Percentiles rank a stretch among this genome's conserved stretches.
These are phyloP conservation scores for Phaeosphaeria sp. DNA, from an alignment of 2,329 filamentous ascomycete species.

Conservation along the genomic window DNA sequence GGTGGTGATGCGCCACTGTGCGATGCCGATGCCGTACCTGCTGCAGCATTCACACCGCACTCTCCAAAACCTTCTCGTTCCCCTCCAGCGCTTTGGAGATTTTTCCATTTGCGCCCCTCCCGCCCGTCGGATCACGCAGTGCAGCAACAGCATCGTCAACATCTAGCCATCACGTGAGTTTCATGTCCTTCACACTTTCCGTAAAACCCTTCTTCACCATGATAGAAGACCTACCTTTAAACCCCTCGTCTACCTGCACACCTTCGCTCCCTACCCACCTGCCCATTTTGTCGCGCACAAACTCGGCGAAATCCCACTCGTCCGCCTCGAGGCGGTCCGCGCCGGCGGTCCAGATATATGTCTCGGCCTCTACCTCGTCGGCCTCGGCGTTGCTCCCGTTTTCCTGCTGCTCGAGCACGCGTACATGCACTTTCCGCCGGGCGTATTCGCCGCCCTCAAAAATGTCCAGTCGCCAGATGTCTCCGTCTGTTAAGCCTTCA, in stretches of 20 bases:
- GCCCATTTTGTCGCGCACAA: constrained; percentile 75
- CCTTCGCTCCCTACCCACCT: constrained; percentile 60
- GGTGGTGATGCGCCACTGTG: too few species aligned
- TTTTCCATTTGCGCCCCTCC: constrained; percentile 72
- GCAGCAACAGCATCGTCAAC: constrained; percentile 53
- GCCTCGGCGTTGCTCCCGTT: constrained; percentile 42
- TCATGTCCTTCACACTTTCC: background rate
- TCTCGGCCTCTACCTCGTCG: constrained; percentile 53
- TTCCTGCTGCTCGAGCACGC: constrained; percentile 42
- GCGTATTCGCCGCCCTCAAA: constrained; percentile 84
- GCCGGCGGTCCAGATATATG: constrained; percentile 60
- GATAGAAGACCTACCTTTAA: constrained; percentile 49
- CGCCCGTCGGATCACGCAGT: constrained; percentile 53
- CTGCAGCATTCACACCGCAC: constrained; percentile 17
- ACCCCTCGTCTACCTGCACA: constrained; percentile 55
- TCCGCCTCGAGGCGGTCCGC: constrained; percentile 65
- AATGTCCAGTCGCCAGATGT: constrained; percentile 75
- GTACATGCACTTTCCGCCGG: constrained; percentile 57
- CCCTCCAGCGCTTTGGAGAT: constrained; percentile 47
- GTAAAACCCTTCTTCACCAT: constrained; percentile 23
- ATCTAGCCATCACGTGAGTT: constrained; percentile 35
- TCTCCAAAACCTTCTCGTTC: constrained; percentile 33
- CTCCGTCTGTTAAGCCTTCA: constrained; percentile 76
- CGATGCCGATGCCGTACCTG: too few species aligned
- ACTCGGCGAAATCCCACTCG: constrained; percentile 91